phyloP scores from a whole-genome alignment of 106 monocot genomes.

The Phalaenopsis equestris region DNA sequence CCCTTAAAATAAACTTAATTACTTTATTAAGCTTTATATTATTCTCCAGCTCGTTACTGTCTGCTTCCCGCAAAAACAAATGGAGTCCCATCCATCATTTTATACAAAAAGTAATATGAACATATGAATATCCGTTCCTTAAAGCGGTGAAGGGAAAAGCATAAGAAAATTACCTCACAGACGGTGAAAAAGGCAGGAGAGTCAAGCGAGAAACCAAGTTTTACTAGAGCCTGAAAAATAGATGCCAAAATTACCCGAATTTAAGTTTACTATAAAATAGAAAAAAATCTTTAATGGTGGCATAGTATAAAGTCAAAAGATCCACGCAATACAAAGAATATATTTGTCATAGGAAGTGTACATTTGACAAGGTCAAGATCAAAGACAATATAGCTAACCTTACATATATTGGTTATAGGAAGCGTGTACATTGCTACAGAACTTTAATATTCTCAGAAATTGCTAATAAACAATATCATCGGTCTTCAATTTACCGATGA shows the following conservation, averaged over 20 bases:
- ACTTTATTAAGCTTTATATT: too few relatives aligned
- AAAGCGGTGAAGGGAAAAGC: neutral
- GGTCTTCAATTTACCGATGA: too few relatives aligned
- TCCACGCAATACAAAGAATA: neutral
- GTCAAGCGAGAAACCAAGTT: constrained; percentile 59
- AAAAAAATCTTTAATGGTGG: neutral
- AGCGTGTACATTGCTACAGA: too few relatives aligned
- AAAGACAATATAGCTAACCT: too few relatives aligned
- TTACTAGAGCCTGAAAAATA: constrained; percentile 40
- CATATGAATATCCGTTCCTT: neutral
- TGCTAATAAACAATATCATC: too few relatives aligned
- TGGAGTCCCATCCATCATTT: neutral
- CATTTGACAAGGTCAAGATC: too few relatives aligned
- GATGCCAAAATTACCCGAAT: neutral
- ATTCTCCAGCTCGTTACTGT: too few relatives aligned
- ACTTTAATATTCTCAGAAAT: too few relatives aligned
- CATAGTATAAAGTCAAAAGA: neutral
- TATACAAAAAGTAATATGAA: neutral
- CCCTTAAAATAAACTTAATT: too few relatives aligned
- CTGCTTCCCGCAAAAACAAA: too few relatives aligned
- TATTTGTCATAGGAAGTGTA: neutral
- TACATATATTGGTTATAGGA: too few relatives aligned
- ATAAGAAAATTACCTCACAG: constrained; percentile 44
- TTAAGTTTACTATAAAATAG: neutral
- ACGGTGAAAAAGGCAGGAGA: constrained; percentile 69